A percentile compares a stretch with the other conserved stretches of the same genome.
Conservation (phyloP, 1,284 basidiomycete species). For the Pterulicium gracile region DNA sequence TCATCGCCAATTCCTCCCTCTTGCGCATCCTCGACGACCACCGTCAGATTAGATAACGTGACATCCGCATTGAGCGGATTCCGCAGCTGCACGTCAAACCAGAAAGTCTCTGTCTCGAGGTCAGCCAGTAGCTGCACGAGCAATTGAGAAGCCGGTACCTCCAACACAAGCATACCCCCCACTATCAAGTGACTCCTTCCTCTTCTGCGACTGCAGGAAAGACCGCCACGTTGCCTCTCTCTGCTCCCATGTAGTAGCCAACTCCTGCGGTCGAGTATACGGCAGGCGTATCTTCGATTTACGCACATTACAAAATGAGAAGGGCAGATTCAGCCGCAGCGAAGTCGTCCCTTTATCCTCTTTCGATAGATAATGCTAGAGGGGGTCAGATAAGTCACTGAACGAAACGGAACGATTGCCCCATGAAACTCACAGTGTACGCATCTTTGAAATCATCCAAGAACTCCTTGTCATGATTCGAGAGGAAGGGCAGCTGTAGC, state of each 20-base stretch:
- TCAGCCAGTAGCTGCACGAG: conserved; percentile 3
- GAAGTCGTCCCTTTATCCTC: conserved; percentile 26
- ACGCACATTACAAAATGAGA: conserved; percentile 43
- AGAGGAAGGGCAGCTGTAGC: conserved; percentile 2
- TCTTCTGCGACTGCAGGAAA: conserved; percentile 47
- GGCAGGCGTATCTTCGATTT: conserved; percentile 14
- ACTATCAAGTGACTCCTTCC: conserved; percentile 38
- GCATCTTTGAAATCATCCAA: conserved; percentile 75
- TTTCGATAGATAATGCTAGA: conserved; percentile 55
- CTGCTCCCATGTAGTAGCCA: conserved; percentile 40
- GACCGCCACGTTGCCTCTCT: conserved; percentile 53
- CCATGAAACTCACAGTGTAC: conserved; percentile 38
- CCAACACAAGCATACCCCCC: conserved; percentile 49
- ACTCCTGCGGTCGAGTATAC: neutral
- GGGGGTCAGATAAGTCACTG: conserved; percentile 7
- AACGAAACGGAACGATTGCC: conserved; percentile 3
- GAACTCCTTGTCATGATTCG: conserved; percentile 46
- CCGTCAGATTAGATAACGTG: conserved; percentile 46
- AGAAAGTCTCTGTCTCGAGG: conserved; percentile 49
- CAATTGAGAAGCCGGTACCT: conserved; percentile 28
- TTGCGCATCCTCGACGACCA: conserved; percentile 30
- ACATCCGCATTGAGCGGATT: conserved; percentile 69
- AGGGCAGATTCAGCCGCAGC: conserved; percentile 40
- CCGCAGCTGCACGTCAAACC: conserved; percentile 55
- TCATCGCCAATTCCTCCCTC: conserved; percentile 10